These are phyloP conservation scores for Trichocomaceae sp. DNA, from an alignment of 2,329 filamentous ascomycete species.

Conservation along the genomic window DNA sequence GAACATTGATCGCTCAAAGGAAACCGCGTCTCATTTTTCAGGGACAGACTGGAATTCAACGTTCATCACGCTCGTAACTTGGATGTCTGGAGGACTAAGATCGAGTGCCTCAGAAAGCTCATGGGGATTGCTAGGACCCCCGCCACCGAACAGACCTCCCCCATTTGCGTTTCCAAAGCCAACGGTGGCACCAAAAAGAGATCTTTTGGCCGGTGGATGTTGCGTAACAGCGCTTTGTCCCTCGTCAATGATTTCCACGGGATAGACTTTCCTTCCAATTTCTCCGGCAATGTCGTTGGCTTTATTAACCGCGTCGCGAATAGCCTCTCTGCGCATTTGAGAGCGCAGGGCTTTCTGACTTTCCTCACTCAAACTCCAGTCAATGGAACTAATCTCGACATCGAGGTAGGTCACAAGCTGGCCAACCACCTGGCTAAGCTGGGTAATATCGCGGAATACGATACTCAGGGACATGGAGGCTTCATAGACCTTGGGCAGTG, in stretches of 20 bases:
- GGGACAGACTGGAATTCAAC: background rate
- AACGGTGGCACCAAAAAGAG: background rate
- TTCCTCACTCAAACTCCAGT: background rate
- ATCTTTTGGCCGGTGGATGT: background rate
- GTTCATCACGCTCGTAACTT: background rate
- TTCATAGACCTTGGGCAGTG: background rate
- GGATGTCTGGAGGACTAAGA: background rate
- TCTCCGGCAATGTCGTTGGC: background rate
- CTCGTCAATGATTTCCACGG: background rate
- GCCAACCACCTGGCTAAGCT: background rate
- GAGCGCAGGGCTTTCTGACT: background rate
- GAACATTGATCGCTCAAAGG: background rate
- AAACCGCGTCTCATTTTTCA: background rate
- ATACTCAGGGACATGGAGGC: background rate
- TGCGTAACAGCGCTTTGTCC: background rate
- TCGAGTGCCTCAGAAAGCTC: background rate
- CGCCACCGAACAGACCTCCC: background rate
- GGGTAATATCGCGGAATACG: background rate
- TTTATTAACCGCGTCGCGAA: background rate
- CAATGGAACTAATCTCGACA: background rate
- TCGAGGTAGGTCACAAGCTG: background rate
- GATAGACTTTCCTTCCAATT: background rate
- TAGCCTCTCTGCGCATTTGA: background rate
- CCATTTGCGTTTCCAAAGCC: background rate
- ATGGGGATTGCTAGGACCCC: background rate